These are phyloP conservation scores for Lentinus polychrous DNA, from an alignment of 1,284 basidiomycete genomes.

Conservation along the genomic window DNA sequence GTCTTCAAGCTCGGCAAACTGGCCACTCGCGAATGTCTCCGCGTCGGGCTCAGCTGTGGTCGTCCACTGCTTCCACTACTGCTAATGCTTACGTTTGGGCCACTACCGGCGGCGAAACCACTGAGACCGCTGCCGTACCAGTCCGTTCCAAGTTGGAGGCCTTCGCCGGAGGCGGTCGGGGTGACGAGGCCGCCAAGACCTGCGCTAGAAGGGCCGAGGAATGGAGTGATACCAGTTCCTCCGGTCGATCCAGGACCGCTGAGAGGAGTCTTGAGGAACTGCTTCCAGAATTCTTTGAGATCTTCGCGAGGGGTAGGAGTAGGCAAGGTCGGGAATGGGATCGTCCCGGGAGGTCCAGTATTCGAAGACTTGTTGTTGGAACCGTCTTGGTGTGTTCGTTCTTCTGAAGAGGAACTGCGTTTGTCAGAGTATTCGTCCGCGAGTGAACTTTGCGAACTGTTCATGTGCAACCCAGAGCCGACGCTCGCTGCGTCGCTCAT, in stretches of 20 bases:
- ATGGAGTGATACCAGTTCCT: constrained; percentile 9
- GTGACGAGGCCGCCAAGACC: constrained; percentile 11
- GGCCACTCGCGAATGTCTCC: constrained; percentile 46
- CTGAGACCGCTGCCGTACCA: neutral
- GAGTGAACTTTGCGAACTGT: constrained; percentile 1
- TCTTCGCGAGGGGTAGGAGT: constrained; percentile 29
- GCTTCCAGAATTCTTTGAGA: constrained; percentile 66
- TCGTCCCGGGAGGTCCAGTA: neutral
- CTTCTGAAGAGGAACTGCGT: too few relatives aligned
- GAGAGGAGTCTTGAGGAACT: constrained; percentile 66
- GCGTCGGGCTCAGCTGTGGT: constrained; percentile 20
- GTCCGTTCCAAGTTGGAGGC: constrained; percentile 3
- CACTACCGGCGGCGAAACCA: neutral
- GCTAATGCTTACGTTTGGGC: too few relatives aligned
- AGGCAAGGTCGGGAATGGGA: neutral
- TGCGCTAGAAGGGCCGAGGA: constrained; percentile 14
- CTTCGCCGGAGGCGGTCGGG: constrained; percentile 20
- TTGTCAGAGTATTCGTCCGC: neutral
- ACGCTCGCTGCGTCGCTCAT: constrained; percentile 2
- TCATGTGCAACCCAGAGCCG: neutral
- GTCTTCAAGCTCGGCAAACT: constrained; percentile 64
- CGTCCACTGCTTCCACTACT: neutral
- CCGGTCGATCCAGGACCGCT: constrained; percentile 32
- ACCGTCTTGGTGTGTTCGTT: neutral
- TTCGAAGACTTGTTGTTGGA: too few relatives aligned